These are phyloP conservation scores for Cercospora citrullina DNA, from an alignment of 2,329 filamentous ascomycete species.

Conservation along the genomic window DNA sequence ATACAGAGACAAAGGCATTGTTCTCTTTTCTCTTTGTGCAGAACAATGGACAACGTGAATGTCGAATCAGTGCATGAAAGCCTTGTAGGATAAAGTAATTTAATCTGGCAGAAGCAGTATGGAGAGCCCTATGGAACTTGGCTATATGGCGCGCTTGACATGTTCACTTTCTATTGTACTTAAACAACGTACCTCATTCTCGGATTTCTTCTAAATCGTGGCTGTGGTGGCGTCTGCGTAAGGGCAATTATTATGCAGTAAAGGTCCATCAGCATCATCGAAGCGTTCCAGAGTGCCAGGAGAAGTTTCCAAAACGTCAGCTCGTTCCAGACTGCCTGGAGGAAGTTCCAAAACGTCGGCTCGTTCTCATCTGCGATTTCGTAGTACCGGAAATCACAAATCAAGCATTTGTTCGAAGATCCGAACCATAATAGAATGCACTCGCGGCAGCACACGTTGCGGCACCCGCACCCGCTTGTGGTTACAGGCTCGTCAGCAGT, in stretches of 20 bases:
- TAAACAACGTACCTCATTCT: too few relatives aligned
- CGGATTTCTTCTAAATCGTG: too few relatives aligned
- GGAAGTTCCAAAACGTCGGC: too few relatives aligned
- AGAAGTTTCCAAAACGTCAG: too few relatives aligned
- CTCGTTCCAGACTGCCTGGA: too few relatives aligned
- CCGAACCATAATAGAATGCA: not conserved
- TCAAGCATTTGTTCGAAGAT: not conserved
- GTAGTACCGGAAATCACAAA: not conserved
- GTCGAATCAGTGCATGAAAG: not conserved
- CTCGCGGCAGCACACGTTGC: not conserved
- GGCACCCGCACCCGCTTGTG: not conserved
- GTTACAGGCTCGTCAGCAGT: not conserved
- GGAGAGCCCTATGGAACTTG: not conserved
- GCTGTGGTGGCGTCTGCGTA: too few relatives aligned
- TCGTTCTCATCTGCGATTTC: not conserved
- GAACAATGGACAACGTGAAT: not conserved
- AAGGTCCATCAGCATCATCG: too few relatives aligned
- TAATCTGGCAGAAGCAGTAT: not conserved
- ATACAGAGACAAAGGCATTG: not conserved
- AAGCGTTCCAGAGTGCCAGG: too few relatives aligned
- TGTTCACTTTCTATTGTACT: too few relatives aligned
- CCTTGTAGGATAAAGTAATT: not conserved
- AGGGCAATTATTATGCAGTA: too few relatives aligned
- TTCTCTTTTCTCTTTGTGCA: not conserved
- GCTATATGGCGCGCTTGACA: too few relatives aligned